Conservation (phyloP, 2,329 filamentous ascomycete genomes). For the Fusarium begoniae region DNA sequence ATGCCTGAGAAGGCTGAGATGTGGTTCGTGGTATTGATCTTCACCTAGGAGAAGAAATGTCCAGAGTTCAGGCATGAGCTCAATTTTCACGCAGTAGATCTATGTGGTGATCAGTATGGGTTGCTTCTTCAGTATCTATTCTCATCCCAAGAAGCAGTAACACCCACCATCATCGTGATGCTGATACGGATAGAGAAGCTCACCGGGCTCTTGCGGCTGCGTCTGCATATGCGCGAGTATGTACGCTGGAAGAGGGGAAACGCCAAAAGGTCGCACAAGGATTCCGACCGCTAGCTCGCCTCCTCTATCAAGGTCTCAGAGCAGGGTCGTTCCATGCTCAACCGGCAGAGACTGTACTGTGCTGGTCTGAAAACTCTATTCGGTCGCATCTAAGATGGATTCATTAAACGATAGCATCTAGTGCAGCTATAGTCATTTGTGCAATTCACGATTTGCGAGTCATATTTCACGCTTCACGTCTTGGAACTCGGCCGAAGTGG, state of each 20-base stretch:
- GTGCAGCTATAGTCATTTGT: slow-evolving; percentile 32
- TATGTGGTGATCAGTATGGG: slow-evolving; percentile 21
- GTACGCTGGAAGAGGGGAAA: slow-evolving; percentile 35
- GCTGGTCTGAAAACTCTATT: slow-evolving; percentile 33
- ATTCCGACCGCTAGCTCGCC: slow-evolving; percentile 25
- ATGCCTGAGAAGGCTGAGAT: slow-evolving; percentile 24
- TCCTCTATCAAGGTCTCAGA: slow-evolving; percentile 34
- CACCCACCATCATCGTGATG: slow-evolving; percentile 20
- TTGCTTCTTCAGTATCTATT: slow-evolving; percentile 15
- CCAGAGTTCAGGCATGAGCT: not conserved
- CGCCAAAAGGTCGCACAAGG: slow-evolving; percentile 34
- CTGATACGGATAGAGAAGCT: slow-evolving; percentile 27
- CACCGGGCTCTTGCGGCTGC: slow-evolving; percentile 34
- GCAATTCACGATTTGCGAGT: slow-evolving; percentile 36
- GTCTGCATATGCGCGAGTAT: slow-evolving; percentile 38
- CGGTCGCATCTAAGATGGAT: slow-evolving; percentile 36
- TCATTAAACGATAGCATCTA: slow-evolving; percentile 41
- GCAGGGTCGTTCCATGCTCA: slow-evolving; percentile 37
- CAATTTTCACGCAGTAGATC: slow-evolving; percentile 23
- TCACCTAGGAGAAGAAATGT: not conserved
- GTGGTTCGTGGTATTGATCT: not conserved
- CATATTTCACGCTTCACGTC: slow-evolving; percentile 30
- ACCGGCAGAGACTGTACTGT: slow-evolving; percentile 35
- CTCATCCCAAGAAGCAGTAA: slow-evolving; percentile 30
- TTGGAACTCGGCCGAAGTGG: slow-evolving; percentile 10